Evolutionary conservation across 306 rosid genomes (phyloP).

Genomic region (Pterocarpus santalinus): DNA sequence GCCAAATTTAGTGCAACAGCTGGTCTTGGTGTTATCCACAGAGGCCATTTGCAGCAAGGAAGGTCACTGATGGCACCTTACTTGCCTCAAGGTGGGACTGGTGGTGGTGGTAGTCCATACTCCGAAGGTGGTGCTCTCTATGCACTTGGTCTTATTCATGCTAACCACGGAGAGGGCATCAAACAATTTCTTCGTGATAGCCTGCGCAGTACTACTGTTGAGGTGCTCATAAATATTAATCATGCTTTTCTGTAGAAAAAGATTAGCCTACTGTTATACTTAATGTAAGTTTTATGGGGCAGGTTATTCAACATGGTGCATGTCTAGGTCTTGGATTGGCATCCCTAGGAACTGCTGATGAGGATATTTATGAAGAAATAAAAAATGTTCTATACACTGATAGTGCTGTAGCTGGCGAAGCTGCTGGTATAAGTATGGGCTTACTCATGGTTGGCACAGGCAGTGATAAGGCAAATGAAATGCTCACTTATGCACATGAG

Average conservation of each 20-base stretch:
- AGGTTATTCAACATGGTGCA: constrained; percentile 99
- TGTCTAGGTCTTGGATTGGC: constrained; percentile 99
- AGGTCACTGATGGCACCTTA: constrained; percentile 98
- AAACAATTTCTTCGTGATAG: constrained; percentile 96
- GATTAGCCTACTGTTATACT: constrained; percentile 29
- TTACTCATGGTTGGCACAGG: constrained; percentile 99
- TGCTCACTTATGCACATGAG: constrained; percentile 97
- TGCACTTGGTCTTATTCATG: constrained; percentile 98
- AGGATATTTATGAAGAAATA: constrained; percentile 86
- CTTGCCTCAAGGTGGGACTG: constrained; percentile 94
- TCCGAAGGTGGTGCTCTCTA: constrained; percentile 98
- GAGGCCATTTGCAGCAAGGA: constrained; percentile 97
- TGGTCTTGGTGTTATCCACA: constrained; percentile 96
- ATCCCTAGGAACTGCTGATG: constrained; percentile 95
- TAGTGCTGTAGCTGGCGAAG: constrained; percentile 98
- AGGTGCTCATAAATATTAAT: constrained; percentile 64
- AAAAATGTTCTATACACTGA: constrained; percentile 90
- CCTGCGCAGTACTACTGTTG: constrained; percentile 89
- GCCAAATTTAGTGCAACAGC: constrained; percentile 98
- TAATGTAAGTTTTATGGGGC: constrained; percentile 42
- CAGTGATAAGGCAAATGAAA: constrained; percentile 95
- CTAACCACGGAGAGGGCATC: constrained; percentile 98
- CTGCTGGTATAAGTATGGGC: constrained; percentile 98
- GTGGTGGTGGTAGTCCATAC: constrained; percentile 96
- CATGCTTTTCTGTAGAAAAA: not conserved